Percentiles rank a stretch among this genome's conserved stretches.
phyloP scores from a whole-genome alignment of 2,329 filamentous ascomycete species.

The Beauveria bassiana region DNA sequence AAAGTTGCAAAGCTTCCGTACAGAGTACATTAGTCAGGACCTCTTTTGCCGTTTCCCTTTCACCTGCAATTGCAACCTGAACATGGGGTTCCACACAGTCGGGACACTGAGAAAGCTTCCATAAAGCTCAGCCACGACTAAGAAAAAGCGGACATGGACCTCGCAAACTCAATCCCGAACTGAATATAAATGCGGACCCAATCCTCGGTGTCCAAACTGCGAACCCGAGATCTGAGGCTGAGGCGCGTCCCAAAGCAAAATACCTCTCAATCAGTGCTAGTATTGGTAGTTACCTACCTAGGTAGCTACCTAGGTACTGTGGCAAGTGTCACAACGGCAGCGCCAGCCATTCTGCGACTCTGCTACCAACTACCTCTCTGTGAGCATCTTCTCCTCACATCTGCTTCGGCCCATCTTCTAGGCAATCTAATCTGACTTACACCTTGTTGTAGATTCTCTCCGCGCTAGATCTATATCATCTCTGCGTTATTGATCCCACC shows the following conservation, averaged over 20 bases:
- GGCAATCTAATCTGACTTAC: neutral
- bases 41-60: neutral
- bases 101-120: slow-evolving; percentile 1
- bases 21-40: slow-evolving; percentile 1
- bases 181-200: slow-evolving; percentile 5
- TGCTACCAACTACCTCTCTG: neutral
- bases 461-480: neutral
- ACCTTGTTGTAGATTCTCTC: neutral
- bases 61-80: neutral
- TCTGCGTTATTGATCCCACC: neutral
- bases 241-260: neutral
- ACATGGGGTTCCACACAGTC: slow-evolving; percentile 5
- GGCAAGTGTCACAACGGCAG: neutral
- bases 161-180: slow-evolving; percentile 6
- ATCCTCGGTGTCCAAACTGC: slow-evolving; percentile 6
- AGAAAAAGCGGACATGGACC: slow-evolving; percentile 1
- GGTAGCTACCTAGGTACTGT: neutral
- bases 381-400: neutral
- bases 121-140: neutral
- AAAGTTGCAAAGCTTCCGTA: neutral
- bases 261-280: neutral
- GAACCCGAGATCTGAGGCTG: slow-evolving; percentile 3
- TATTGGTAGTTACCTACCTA: neutral
- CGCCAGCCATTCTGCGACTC: neutral
- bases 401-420: neutral